These are phyloP conservation scores for Penicillium angulare DNA, from an alignment of 495 filamentous ascomycete species.

Conservation along the genomic window DNA sequence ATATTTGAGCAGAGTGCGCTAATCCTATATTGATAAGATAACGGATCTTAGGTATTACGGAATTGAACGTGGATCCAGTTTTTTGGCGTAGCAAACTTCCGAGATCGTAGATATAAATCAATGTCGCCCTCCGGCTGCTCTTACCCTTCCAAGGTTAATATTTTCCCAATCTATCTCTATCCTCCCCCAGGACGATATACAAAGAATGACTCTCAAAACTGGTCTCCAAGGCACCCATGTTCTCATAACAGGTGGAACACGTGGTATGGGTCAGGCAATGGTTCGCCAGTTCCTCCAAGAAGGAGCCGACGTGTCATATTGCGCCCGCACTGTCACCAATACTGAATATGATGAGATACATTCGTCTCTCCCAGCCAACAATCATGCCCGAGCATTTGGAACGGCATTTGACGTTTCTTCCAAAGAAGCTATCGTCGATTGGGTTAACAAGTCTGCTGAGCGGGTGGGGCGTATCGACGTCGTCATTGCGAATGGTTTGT, in stretches of 20 bases:
- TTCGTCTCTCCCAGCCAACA: background rate
- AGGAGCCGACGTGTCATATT: constrained; percentile 15
- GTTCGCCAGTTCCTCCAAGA: constrained; percentile 7
- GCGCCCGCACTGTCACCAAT: constrained; percentile 12
- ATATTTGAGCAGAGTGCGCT: too few relatives aligned
- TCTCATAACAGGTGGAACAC: constrained; percentile 16
- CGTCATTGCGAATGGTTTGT: constrained; percentile 10
- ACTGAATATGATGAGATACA: constrained; percentile 8
- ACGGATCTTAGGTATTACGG: too few relatives aligned
- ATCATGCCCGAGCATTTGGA: constrained; percentile 8
- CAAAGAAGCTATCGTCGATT: constrained; percentile 4
- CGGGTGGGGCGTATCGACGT: constrained; percentile 7
- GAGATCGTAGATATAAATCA: too few relatives aligned
- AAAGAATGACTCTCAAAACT: constrained; percentile 11
- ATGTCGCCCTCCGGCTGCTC: too few relatives aligned
- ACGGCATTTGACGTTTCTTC: constrained; percentile 5
- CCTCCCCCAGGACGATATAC: too few relatives aligned
- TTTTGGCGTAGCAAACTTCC: too few relatives aligned
- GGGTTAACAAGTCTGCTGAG: constrained; percentile 6
- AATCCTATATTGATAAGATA: too few relatives aligned
- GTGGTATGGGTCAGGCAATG: constrained; percentile 13
- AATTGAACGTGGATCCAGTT: too few relatives aligned
- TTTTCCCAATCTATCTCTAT: too few relatives aligned
- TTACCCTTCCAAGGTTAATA: background rate
- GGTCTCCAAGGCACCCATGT: constrained; percentile 10